Percentiles rank a stretch among this genome's conserved stretches.
Conservation (phyloP, 371 early-diverging fungal species). For the Haplosporangium sp. region DNA sequence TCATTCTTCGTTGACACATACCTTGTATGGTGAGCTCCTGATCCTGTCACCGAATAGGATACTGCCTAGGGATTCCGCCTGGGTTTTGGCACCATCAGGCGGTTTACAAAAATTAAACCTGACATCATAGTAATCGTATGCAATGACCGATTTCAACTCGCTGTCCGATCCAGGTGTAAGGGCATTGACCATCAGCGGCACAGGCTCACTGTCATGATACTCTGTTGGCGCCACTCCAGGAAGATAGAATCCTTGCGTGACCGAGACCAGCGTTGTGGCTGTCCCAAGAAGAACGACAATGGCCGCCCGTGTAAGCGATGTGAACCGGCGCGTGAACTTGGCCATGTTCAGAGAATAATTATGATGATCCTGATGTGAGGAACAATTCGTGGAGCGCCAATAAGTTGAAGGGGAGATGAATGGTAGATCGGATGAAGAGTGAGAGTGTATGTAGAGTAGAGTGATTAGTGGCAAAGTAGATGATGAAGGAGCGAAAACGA, state of each 20-base stretch:
- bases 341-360: background rate
- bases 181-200: constrained; percentile 90
- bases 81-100: constrained; percentile 69
- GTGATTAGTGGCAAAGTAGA: no score
- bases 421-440: background rate
- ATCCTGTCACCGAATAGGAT: constrained; percentile 97
- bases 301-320: background rate
- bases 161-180: constrained; percentile 77
- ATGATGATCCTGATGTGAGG: background rate
- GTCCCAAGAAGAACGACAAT: background rate
- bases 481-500: no score
- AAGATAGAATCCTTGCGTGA: constrained; percentile 78
- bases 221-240: constrained; percentile 95
- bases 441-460: no score
- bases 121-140: constrained; percentile 88
- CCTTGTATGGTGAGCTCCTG: constrained; percentile 85
- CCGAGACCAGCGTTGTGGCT: background rate
- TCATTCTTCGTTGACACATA: constrained; percentile 39
- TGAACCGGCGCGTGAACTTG: constrained; percentile 1
- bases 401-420: background rate
- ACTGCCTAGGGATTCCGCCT: constrained; percentile 89
- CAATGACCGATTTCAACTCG: constrained; percentile 78
- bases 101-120: constrained; percentile 91
- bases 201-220: constrained; percentile 75
- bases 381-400: background rate